Conservation (phyloP, 2,329 filamentous ascomycete genomes). For the Trichoderma sp. region DNA sequence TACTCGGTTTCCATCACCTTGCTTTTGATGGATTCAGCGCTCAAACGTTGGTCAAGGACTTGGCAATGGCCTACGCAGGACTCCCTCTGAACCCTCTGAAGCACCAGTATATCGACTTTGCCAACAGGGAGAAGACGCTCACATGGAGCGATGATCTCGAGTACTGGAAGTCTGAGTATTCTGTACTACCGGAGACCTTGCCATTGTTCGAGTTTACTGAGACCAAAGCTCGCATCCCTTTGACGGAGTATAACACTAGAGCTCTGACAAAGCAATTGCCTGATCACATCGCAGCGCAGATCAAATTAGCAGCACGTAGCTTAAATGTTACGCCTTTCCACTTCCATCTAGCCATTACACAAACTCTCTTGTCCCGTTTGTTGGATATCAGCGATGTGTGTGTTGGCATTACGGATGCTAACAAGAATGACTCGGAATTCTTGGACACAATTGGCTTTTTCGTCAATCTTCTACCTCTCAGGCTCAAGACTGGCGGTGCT, state of each 20-base stretch:
- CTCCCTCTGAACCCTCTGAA: constrained; percentile 21
- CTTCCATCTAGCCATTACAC: background rate
- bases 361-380: background rate
- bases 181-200: constrained; percentile 16
- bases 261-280: background rate
- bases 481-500: constrained; percentile 26
- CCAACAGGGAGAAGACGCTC: constrained; percentile 24
- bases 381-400: background rate
- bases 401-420: background rate
- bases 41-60: constrained; percentile 42
- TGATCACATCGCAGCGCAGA: background rate
- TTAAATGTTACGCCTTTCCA: constrained; percentile 26
- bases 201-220: constrained; percentile 23
- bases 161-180: constrained; percentile 23
- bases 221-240: constrained; percentile 11
- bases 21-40: constrained; percentile 49
- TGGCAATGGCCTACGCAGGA: constrained; percentile 42
- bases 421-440: background rate
- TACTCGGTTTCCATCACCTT: constrained; percentile 50
- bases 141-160: background rate
- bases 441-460: background rate
- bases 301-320: background rate
- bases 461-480: background rate
- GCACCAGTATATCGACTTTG: constrained; percentile 38
- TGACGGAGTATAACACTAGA: background rate